Conservation (phyloP, 2,329 filamentous ascomycete genomes). For the Cladorrhinum sp. region DNA sequence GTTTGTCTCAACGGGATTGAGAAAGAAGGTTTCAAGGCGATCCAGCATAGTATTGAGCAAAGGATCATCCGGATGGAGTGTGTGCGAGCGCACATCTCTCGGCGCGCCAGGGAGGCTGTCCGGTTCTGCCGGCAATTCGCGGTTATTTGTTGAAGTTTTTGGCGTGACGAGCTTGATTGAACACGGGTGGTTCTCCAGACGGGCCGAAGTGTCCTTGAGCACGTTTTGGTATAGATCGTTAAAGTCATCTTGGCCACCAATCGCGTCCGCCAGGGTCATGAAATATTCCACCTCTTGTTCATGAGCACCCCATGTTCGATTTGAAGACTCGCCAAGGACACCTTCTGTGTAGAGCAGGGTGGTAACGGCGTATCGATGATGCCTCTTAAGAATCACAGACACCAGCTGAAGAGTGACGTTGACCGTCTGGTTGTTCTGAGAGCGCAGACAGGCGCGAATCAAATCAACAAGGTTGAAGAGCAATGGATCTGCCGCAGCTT, state of each 20-base stretch:
- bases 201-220: constrained; percentile 65
- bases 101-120: constrained; percentile 59
- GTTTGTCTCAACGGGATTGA: constrained; percentile 89
- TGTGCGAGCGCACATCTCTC: constrained; percentile 59
- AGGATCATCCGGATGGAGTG: constrained; percentile 60
- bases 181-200: constrained; percentile 71
- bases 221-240: constrained; percentile 71
- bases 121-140: constrained; percentile 53
- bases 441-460: constrained; percentile 78
- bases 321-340: constrained; percentile 50
- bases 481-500: constrained; percentile 71
- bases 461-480: constrained; percentile 93
- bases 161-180: constrained; percentile 66
- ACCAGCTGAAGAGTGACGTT: constrained; percentile 84
- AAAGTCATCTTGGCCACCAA: constrained; percentile 67
- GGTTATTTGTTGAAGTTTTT: constrained; percentile 53
- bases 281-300: constrained; percentile 72
- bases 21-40: constrained; percentile 75
- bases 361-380: constrained; percentile 80
- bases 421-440: constrained; percentile 82
- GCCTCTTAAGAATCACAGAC: constrained; percentile 79
- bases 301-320: constrained; percentile 69
- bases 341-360: constrained; percentile 69
- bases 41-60: constrained; percentile 65
- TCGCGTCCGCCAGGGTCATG: constrained; percentile 62